Percentiles rank a stretch among this genome's conserved stretches.
Conservation (phyloP, 2,329 filamentous ascomycete species). For the Colletotrichum higginsianum region DNA sequence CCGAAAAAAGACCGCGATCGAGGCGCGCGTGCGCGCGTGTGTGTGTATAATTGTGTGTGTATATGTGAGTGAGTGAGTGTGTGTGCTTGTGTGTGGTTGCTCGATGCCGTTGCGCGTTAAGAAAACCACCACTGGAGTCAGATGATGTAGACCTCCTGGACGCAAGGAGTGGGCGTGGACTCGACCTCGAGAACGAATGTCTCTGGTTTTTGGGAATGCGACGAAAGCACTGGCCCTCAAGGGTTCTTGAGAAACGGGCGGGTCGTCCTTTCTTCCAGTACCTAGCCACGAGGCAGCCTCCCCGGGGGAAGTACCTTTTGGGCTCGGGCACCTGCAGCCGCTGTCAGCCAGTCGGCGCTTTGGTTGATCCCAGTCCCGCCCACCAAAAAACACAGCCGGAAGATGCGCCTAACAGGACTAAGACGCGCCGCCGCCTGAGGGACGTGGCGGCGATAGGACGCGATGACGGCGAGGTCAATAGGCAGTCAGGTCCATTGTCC, state of each 20-base stretch:
- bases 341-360: constrained; percentile 18
- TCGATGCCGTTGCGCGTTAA: neutral
- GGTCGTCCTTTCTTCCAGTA: constrained; percentile 27
- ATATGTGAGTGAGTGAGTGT: neutral
- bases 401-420: neutral
- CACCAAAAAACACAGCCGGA: neutral
- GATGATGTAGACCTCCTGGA: constrained; percentile 31
- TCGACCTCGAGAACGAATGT: constrained; percentile 35
- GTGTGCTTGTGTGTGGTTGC: constrained; percentile 12
- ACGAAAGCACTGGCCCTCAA: constrained; percentile 35
- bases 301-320: constrained; percentile 8
- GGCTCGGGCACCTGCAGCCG: constrained; percentile 7
- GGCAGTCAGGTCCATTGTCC: neutral
- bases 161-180: constrained; percentile 29
- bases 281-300: constrained; percentile 27
- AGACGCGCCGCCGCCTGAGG: constrained; percentile 2
- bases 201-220: constrained; percentile 28
- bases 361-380: neutral
- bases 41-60: neutral
- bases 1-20: neutral
- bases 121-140: constrained; percentile 9
- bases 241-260: constrained; percentile 14
- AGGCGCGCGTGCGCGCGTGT: neutral
- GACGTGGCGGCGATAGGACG: neutral
- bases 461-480: neutral